Base-by-base conservation (phyloP, 73 alveolate species). In the Symbiodinium natans region DNA sequence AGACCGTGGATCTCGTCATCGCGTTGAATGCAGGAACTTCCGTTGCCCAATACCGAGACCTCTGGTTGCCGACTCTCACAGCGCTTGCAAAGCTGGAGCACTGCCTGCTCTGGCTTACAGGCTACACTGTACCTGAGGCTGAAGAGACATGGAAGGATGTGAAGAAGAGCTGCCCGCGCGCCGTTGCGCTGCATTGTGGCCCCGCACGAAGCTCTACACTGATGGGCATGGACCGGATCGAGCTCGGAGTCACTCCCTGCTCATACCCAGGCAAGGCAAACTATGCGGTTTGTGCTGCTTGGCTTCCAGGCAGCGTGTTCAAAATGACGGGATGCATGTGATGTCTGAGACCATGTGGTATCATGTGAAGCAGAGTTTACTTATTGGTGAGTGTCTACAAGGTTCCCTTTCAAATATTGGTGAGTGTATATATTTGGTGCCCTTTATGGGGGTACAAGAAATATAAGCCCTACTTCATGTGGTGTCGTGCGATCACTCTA, bases 21-120 rank as follows among this genome's bases (percentile, higher is more conserved):
- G 93, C 93, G 40, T 23, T 86, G 36, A 86, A 86, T 86, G 93
- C 93, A 38, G 93, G 93, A 36, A 52, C 82, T 10, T 33, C 83
- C 23, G 83, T 86, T 34, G 38, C 82, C 10, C 82, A 48, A 31
- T 86, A 86, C 34, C 43, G 56, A 13, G 8, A 33, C 40, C 83
- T 46, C 10, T 86, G 93, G 93, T 27, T 31, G 21, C 52, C 33
- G 38, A 52, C 93, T 21, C 39, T 84, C 33, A 48, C 29, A 13
- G 42, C 33, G 31, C 74, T 84, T 19, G 77, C 74, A 33, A 43
- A 71, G 19, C 93, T 84, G 31, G 93, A 31, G 10, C 42, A 38
- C 29, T 39, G 88, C 4, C 88, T 17, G 59, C 88, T 29, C 1
- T 27, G 88, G 59, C 6, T 38, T 68, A 86, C 82, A 3, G 83